Base-by-base conservation (phyloP, 257 asterid species). In the Forsythia suspensa region DNA sequence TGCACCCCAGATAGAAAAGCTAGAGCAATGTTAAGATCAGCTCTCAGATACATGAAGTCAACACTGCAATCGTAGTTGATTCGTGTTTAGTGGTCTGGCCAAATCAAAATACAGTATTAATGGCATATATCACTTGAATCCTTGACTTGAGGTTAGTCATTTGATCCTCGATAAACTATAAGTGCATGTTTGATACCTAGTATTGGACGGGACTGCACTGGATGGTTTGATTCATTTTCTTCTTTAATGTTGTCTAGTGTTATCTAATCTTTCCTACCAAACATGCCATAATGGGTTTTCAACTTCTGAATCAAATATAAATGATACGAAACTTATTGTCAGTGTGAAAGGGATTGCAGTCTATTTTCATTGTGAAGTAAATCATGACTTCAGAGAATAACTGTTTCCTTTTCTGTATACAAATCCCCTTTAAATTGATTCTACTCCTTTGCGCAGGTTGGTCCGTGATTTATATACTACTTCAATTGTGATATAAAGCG, bases 21-120 rank as follows among this genome's bases (percentile, higher is more conserved):
- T 43, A 89, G 97, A 91, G 97, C 97, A 4, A 92, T 93, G 97
- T 80, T 95, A 73, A 88, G 97, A 78, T 95, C 99, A 69, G 99
- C 99, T 78, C 86, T 95, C 63, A 83, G 87, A 84, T 95, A 93
- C 90, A 80, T 95, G 90, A 93, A 93, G 81, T 89, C 98, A 55
- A 74, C 90, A 13, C 84, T 89, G 75, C 88, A 81, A 36, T 72
- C 71, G 57, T 92, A 90, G 88, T 76, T 55, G 48, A 69, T 46
- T 77, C 72, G 13, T 76, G 39, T 82, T 44, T 34, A 37, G 55
- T 11, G 5, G 16, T 11, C 18, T 13, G 59, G 5, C 16, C n/a
- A 11, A 51, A 51, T 51, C 59, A 51, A 15, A 11, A 20, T 51
- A 20, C 59, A 51, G 59, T 20, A 12, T 51, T 15, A 51, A 51